phyloP scores from a whole-genome alignment of 371 early-diverging fungal genomes.

The Lichtheimia hyalospora region DNA sequence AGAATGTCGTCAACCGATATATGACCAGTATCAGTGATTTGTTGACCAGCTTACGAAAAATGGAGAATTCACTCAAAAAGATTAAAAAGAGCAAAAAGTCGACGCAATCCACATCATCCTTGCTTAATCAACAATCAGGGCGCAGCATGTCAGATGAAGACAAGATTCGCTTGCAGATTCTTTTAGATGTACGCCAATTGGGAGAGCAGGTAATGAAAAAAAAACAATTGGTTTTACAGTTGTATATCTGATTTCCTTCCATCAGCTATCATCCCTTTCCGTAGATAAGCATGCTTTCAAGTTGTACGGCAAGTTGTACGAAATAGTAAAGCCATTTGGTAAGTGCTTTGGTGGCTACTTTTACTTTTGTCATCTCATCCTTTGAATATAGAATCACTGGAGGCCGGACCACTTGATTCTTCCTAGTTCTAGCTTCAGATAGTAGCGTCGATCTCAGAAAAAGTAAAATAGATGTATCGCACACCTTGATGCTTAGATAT shows the following conservation, averaged over 20 bases:
- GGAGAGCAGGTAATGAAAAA: constrained; percentile 44
- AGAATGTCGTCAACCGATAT: constrained; percentile 34
- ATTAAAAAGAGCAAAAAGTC: constrained; percentile 35
- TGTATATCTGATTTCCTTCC: too few species aligned
- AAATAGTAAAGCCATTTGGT: constrained; percentile 27
- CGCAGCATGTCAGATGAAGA: constrained; percentile 46
- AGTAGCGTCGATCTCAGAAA: too few species aligned
- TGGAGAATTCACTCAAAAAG: constrained; percentile 32
- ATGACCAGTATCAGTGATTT: constrained; percentile 25
- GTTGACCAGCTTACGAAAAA: constrained; percentile 26
- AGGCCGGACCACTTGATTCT: too few species aligned
- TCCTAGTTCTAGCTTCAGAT: too few species aligned
- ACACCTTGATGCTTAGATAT: too few species aligned
- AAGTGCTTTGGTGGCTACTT: neutral
- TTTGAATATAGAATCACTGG: neutral
- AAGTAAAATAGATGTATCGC: too few species aligned
- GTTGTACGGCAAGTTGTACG: constrained; percentile 13
- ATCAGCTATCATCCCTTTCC: constrained; percentile 10
- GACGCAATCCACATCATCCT: neutral
- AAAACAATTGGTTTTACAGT: neutral
- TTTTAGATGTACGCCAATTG: constrained; percentile 54
- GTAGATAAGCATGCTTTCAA: constrained; percentile 15
- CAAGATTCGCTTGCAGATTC: constrained; percentile 60
- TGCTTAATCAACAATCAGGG: constrained; percentile 1
- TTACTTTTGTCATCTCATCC: neutral